Evolutionary conservation across 2,329 filamentous ascomycete species (phyloP), one percentile per base, ranked within the genome.

Genomic region (Metarhizium guizhouense): DNA sequence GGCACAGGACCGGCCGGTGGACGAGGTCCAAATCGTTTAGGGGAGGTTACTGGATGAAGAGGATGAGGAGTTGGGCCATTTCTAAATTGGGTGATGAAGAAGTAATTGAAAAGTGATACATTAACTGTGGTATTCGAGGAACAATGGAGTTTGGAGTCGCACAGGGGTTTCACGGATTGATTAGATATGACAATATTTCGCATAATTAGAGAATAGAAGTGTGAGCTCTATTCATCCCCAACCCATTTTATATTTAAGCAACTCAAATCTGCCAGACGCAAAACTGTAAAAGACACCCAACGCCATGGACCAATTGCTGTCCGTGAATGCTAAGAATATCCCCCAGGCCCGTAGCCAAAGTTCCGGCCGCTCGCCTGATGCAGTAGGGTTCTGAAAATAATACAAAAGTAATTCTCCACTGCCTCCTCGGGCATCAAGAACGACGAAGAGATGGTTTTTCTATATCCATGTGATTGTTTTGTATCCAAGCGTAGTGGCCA

Each of bases 1-100:
- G 29, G 73, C 74, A 7, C 90, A 93, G 63, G 94, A 97, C 70
- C 76, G 86, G 63, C 94, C 94, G 0, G 72, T 84, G 6, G 87
- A 95, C 63, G 85, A 95, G 63, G 82, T 97, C 54, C 91, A 82
- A 74, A 93, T 97, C 58, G 67, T 90, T 48, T 82, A 76, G 62
- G 90, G 90, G 10, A 81, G 79, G 59, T 76, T 95, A 18, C 67
- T 89, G n/a, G 84, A 88, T 61, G 79, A 77, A 47, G 79, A 76
- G 0, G 78, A 76, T 11, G 60, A 64, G 51, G 36, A 54, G n/a
- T 66, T 45, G 62, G 43, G 30, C 14, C 14, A 18, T 8, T 6
- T 45, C 8, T 8, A 25, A 20, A 3, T 6, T 45, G 42, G 16
- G 42, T 10, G 42, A 20, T 20, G 6, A 11, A 7, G 16, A 18